Percentiles rank a stretch among this genome's conserved stretches.
phyloP scores from a whole-genome alignment of 495 filamentous ascomycete species.

The Hyaloscypha hepaticicola region DNA sequence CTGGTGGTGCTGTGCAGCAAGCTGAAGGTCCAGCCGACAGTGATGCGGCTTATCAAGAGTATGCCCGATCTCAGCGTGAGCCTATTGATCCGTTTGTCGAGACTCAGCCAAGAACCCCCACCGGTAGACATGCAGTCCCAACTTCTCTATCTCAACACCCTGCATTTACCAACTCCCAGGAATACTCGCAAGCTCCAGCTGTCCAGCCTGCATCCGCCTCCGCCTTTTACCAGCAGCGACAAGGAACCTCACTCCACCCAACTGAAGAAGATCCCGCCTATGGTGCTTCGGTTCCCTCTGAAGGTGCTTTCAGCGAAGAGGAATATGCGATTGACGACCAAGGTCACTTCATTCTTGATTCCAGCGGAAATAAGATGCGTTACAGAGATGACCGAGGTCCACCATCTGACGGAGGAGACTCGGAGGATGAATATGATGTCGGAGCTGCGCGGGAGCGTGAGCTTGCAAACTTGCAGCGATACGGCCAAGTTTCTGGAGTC shows the following conservation, averaged over 20 bases:
- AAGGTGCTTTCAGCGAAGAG: conserved; percentile 56
- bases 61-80: conserved; percentile 27
- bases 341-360: conserved; percentile 48
- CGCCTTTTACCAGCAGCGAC: conserved; percentile 31
- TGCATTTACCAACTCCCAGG: conserved; percentile 20
- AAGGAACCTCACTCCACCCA: conserved; percentile 30
- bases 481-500: conserved; percentile 20
- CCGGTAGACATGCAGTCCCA: conserved; percentile 6
- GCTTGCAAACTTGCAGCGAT: conserved; percentile 20
- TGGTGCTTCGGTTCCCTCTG: conserved; percentile 40
- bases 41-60: conserved; percentile 33
- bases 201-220: conserved; percentile 37
- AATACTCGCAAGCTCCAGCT: conserved; percentile 42
- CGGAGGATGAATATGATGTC: conserved; percentile 50
- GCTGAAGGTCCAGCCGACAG: conserved; percentile 23
- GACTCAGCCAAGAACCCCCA: conserved; percentile 5
- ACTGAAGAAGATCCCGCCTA: conserved; percentile 16
- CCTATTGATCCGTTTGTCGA: conserved; percentile 31
- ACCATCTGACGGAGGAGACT: conserved; percentile 39
- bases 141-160: conserved; percentile 13
- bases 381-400: conserved; percentile 38
- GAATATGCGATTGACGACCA: conserved; percentile 53
- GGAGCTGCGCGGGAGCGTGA: conserved; percentile 27
- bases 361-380: conserved; percentile 46
- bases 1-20: conserved; percentile 29